Evolutionary conservation across 768 basidiomycete species (phyloP).

Genomic region (Chiua virens): DNA sequence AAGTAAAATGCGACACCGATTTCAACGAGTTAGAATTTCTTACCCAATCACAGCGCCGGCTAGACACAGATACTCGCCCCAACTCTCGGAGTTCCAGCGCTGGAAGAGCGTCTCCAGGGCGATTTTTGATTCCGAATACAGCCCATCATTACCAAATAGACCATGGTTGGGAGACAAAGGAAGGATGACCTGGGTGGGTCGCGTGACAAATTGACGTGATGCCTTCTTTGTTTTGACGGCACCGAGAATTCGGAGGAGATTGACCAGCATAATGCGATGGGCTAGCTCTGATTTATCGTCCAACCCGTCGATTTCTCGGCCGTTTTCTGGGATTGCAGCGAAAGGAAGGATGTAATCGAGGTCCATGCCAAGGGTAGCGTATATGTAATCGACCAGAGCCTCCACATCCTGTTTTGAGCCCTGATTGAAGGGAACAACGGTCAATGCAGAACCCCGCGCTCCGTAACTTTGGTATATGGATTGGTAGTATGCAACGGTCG

Average conservation of each 20-base stretch:
- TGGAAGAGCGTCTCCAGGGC: constrained; percentile 98
- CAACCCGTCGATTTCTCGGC: constrained; percentile 94
- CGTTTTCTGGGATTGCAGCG: constrained; percentile 97
- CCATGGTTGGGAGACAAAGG: constrained; percentile 98
- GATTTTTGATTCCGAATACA: constrained; percentile 98
- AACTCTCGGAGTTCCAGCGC: constrained; percentile 96
- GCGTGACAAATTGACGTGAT: constrained; percentile 92
- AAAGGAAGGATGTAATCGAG: constrained; percentile 98
- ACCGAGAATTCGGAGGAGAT: constrained; percentile 92
- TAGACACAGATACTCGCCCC: constrained; percentile 98
- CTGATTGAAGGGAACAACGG: constrained; percentile 99
- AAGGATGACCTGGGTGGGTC: constrained; percentile 97
- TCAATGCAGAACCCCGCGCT: constrained; percentile 92
- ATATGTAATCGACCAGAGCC: constrained; percentile 97
- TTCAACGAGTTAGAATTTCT: constrained; percentile 26
- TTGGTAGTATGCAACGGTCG: constrained; percentile 97
- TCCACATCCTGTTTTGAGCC: constrained; percentile 99
- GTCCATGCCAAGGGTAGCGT: constrained; percentile 91
- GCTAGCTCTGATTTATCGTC: constrained; percentile 98
- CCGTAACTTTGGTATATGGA: constrained; percentile 95
- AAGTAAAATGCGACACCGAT: constrained; percentile 3
- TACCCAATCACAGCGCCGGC: constrained; percentile 98
- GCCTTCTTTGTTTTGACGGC: constrained; percentile 99
- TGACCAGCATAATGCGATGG: constrained; percentile 98
- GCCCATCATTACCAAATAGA: constrained; percentile 94